These are phyloP conservation scores for Podaxis sp. DNA, from an alignment of 768 basidiomycete genomes.

Conservation along the genomic window DNA sequence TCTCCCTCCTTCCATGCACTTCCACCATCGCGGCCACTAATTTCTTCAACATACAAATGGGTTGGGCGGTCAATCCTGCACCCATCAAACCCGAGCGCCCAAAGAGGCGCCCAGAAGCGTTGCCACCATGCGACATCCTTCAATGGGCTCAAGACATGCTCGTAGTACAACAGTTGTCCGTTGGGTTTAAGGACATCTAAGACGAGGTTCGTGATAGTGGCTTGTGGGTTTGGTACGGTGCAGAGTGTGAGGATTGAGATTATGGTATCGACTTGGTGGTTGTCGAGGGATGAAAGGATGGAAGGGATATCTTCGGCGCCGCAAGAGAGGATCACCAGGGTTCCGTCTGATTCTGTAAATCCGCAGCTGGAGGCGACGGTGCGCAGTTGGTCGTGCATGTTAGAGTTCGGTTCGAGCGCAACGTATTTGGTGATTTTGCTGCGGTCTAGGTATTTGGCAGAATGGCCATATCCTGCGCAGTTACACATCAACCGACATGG, in stretches of 20 bases:
- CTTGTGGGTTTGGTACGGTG: conserved; percentile 55
- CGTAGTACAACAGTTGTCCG: conserved; percentile 64
- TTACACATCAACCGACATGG: neutral
- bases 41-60: conserved; percentile 42
- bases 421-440: conserved; percentile 58
- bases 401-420: conserved; percentile 67
- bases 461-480: conserved; percentile 59
- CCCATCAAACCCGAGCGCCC: conserved; percentile 59
- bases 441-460: conserved; percentile 56
- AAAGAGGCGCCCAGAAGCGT: conserved; percentile 68
- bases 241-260: conserved; percentile 67
- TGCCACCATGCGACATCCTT: conserved; percentile 71
- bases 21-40: conserved; percentile 25
- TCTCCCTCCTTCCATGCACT: conserved; percentile 49
- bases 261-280: conserved; percentile 51
- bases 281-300: conserved; percentile 39
- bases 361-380: conserved; percentile 47
- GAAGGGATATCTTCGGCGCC: conserved; percentile 57
- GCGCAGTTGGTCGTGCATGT: conserved; percentile 61
- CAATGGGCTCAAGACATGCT: conserved; percentile 61
- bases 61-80: conserved; percentile 62
- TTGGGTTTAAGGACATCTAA: conserved; percentile 58
- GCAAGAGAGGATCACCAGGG: conserved; percentile 56
- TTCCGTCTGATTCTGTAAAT: conserved; percentile 49
- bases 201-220: conserved; percentile 44